Conservation (phyloP, 1,284 basidiomycete species). For the Rhodotorula sp. region DNA sequence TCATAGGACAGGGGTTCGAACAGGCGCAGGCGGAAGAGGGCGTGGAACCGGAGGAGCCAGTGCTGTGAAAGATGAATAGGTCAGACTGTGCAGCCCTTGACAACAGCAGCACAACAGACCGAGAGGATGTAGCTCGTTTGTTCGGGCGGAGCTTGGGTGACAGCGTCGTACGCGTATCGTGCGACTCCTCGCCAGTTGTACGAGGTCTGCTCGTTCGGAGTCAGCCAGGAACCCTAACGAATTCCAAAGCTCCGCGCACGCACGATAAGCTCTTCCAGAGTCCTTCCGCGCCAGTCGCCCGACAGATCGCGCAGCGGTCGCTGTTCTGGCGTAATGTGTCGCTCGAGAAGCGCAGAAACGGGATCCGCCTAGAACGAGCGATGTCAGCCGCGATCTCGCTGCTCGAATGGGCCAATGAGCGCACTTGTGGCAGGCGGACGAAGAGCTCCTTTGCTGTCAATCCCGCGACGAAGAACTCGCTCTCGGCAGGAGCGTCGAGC, state of each 20-base stretch:
- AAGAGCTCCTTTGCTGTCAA: constrained; percentile 16
- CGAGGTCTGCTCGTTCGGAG: constrained; percentile 61
- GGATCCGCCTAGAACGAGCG: constrained; percentile 11
- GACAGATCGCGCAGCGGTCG: constrained; percentile 68
- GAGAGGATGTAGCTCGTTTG: constrained; percentile 65
- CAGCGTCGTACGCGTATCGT: constrained; percentile 70
- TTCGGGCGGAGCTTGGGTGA: constrained; percentile 67
- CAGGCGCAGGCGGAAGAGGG: constrained; percentile 62
- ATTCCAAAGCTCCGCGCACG: constrained; percentile 47
- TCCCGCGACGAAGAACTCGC: constrained; percentile 16
- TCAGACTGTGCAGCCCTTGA: too few relatives aligned
- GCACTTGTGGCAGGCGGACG: constrained; percentile 15
- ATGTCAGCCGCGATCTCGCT: not conserved
- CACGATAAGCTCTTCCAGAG: constrained; percentile 74
- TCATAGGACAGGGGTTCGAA: constrained; percentile 78
- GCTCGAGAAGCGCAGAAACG: constrained; percentile 17
- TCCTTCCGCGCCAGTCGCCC: constrained; percentile 68
- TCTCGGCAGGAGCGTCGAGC: not conserved
- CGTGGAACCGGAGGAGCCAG: constrained; percentile 66
- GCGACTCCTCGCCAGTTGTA: constrained; percentile 79
- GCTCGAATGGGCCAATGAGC: not conserved
- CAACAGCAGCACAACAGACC: constrained; percentile 54
- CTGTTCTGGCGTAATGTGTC: constrained; percentile 72
- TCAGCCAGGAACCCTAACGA: not conserved
- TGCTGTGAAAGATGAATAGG: constrained; percentile 55